These are phyloP conservation scores for Candida buenavistaensis DNA, from an alignment of 1,139 yeast genomes.

Conservation along the genomic window DNA sequence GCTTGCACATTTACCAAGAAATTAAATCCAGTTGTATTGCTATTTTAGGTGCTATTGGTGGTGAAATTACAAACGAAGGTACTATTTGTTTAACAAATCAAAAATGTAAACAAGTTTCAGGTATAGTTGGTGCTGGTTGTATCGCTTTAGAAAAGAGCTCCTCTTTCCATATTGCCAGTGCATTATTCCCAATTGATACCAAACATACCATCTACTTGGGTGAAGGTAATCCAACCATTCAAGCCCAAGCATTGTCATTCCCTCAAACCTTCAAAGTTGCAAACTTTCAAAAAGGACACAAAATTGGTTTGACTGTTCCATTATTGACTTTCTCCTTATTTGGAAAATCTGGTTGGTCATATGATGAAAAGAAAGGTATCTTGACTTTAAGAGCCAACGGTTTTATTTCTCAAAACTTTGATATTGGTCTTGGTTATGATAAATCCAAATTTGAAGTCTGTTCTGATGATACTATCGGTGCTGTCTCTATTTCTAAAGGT, in stretches of 20 bases:
- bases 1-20: constrained; percentile 4
- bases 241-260: constrained; percentile 5
- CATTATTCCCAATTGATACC: constrained; percentile 4
- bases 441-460: constrained; percentile 13
- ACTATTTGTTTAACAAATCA: constrained; percentile 5
- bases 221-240: constrained; percentile 5
- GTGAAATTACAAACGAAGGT: not conserved
- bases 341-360: constrained; percentile 9
- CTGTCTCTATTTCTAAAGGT: constrained; percentile 7
- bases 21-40: constrained; percentile 3
- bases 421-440: constrained; percentile 24
- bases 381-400: constrained; percentile 18
- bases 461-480: constrained; percentile 16
- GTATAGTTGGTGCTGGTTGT: constrained; percentile 4
- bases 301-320: constrained; percentile 4
- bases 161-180: constrained; percentile 2
- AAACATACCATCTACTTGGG: constrained; percentile 5
- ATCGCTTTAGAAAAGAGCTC: constrained; percentile 4
- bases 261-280: constrained; percentile 7
- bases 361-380: constrained; percentile 21
- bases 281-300: constrained; percentile 3
- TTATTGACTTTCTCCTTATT: not conserved
- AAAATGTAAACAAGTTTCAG: constrained; percentile 1
- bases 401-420: constrained; percentile 15
- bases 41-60: constrained; percentile 2